These are phyloP conservation scores for Ophryocystis elektroscirrha DNA, from an alignment of 169 alveolate species.

Conservation along the genomic window DNA sequence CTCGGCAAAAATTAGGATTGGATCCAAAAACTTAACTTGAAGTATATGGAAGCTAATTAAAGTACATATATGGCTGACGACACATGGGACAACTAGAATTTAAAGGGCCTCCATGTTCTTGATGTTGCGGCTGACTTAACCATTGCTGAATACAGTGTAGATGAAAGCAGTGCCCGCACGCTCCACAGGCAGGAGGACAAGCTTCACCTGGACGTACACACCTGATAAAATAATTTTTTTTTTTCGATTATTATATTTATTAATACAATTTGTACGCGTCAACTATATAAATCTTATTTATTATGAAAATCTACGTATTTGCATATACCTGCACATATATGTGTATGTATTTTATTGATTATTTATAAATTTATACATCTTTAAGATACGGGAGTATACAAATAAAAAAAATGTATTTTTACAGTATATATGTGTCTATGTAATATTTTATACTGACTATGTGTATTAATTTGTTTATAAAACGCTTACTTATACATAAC, in stretches of 20 bases:
- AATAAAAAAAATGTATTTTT: too few species aligned
- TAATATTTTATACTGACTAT: too few species aligned
- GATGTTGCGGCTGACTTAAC: slow-evolving; percentile 2
- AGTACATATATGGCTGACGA: neutral
- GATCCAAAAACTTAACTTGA: neutral
- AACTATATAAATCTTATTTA: too few species aligned
- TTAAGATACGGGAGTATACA: too few species aligned
- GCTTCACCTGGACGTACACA: slow-evolving; percentile 41
- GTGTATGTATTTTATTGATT: too few species aligned
- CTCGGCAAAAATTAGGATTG: slow-evolving; percentile 12
- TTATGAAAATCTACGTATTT: too few species aligned
- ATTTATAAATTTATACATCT: too few species aligned
- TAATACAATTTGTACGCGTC: slow-evolving; percentile 17
- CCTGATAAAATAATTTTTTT: slow-evolving; percentile 34
- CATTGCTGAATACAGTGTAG: slow-evolving; percentile 43
- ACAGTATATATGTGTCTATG: too few species aligned
- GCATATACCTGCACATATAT: too few species aligned
- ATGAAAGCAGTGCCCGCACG: slow-evolving; percentile 45
- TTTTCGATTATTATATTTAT: slow-evolving; percentile 37
- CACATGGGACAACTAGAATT: slow-evolving; percentile 2
- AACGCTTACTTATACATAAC: too few species aligned
- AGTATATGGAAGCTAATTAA: slow-evolving; percentile 1
- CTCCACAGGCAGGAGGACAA: slow-evolving; percentile 49
- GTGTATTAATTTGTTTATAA: too few species aligned
- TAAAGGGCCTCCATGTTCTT: slow-evolving; percentile 2